phyloP scores from a whole-genome alignment of 306 rosid genomes.

The Benincasa hispida region DNA sequence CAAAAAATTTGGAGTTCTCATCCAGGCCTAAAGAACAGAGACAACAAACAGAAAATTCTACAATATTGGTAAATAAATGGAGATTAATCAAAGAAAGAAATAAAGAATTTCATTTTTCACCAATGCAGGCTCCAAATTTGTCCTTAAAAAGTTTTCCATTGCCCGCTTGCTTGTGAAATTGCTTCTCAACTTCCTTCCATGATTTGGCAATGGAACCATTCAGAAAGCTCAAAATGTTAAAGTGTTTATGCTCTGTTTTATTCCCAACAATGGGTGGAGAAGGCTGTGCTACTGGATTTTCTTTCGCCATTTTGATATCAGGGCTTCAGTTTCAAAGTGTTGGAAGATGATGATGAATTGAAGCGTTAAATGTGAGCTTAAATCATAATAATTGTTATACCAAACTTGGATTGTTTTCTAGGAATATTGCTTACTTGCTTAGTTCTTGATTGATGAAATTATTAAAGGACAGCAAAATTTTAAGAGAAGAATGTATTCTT shows the following conservation, averaged over 20 bases:
- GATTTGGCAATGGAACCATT: conserved; percentile 48
- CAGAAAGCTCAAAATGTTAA: conserved; percentile 56
- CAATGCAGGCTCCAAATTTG: conserved; percentile 74
- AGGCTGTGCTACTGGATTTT: conserved; percentile 18
- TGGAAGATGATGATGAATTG: neutral
- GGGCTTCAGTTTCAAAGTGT: neutral
- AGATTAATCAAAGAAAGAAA: neutral
- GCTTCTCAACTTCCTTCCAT: conserved; percentile 41
- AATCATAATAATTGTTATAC: neutral
- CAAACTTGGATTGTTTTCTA: neutral
- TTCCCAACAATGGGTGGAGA: neutral
- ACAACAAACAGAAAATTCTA: neutral
- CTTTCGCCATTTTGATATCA: conserved; percentile 9
- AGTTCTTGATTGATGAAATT: neutral
- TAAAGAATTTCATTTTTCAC: conserved; percentile 12
- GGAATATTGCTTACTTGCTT: neutral
- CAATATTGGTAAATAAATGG: neutral
- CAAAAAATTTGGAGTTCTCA: conserved; percentile 41
- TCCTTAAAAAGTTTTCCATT: conserved; percentile 43
- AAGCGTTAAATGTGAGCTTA: neutral
- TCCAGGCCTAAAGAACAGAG: conserved; percentile 34
- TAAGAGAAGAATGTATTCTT: neutral
- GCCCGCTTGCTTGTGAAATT: conserved; percentile 27
- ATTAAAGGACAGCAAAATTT: neutral
- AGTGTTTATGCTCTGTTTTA: conserved; percentile 23